These are phyloP conservation scores for Pyricularia sp. DNA, from an alignment of 2,329 filamentous ascomycete genomes.

Conservation along the genomic window DNA sequence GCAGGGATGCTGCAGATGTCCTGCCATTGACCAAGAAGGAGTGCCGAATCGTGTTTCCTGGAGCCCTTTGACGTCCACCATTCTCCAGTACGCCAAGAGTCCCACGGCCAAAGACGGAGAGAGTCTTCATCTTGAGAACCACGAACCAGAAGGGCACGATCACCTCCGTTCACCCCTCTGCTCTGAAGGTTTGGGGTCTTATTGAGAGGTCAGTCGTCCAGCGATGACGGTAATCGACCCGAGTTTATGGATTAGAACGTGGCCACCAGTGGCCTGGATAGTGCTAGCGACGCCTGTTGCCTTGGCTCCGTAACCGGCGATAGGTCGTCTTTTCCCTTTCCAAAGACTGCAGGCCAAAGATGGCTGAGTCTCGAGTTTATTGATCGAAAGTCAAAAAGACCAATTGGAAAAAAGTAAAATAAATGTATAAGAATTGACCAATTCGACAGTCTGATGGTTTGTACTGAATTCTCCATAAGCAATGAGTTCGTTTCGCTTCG, in stretches of 20 bases:
- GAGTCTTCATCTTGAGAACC: background rate
- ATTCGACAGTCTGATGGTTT: background rate
- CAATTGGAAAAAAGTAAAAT: background rate
- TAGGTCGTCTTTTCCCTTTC: too few species aligned
- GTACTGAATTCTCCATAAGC: background rate
- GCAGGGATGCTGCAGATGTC: background rate
- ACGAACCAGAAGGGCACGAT: background rate
- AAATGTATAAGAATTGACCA: background rate
- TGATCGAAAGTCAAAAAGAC: background rate
- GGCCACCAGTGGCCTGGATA: background rate
- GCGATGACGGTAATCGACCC: background rate
- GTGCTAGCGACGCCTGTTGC: too few species aligned
- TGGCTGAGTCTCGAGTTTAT: background rate
- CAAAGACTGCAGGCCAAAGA: too few species aligned
- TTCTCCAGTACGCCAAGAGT: background rate
- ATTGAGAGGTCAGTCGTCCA: background rate
- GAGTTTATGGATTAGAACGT: background rate
- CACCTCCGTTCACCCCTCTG: background rate
- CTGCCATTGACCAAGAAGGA: background rate
- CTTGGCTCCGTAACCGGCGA: background rate
- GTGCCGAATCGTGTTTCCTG: background rate
- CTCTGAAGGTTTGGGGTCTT: background rate
- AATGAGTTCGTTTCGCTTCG: background rate
- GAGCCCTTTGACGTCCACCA: background rate
- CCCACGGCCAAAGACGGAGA: background rate